phyloP scores from a whole-genome alignment of 176 grass and related monocot species.

The Pontederia paniculata region DNA sequence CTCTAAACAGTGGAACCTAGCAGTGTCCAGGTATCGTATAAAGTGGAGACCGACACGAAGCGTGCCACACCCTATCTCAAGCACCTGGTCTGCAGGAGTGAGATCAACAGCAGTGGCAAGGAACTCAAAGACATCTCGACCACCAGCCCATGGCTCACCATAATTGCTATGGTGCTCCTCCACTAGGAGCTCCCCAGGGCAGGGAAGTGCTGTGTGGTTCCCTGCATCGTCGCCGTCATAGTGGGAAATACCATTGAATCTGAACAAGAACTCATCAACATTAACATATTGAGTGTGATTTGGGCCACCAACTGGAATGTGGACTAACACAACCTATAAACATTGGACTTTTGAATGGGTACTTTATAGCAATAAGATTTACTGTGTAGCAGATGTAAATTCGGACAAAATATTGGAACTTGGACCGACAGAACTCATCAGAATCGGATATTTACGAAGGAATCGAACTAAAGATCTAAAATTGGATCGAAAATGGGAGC shows the following conservation, averaged over 20 bases:
- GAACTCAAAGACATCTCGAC: conserved; percentile 86
- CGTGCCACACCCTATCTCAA: conserved; percentile 90
- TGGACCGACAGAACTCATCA: not conserved
- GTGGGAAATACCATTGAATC: conserved; percentile 84
- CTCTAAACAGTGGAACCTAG: conserved; percentile 87
- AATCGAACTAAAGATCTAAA: not conserved
- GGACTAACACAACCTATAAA: too few species aligned
- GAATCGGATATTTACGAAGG: not conserved
- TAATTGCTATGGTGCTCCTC: conserved; percentile 99
- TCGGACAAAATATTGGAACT: too few species aligned
- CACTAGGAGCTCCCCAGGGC: conserved; percentile 67
- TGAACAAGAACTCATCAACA: conserved; percentile 11
- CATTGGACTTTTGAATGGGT: too few species aligned
- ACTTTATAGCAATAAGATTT: too few species aligned
- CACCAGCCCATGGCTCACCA: conserved; percentile 85
- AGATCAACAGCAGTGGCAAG: conserved; percentile 48
- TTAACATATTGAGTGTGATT: conserved; percentile 3
- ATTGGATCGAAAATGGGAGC: not conserved
- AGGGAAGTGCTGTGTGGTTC: conserved; percentile 69
- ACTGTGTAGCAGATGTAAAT: too few species aligned
- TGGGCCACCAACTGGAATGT: too few species aligned
- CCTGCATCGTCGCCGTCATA: conserved; percentile 38
- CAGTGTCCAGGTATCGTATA: conserved; percentile 65
- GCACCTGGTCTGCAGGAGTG: conserved; percentile 38
- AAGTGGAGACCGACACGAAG: conserved; percentile 96